Evolutionary conservation across 2,329 filamentous ascomycete genomes (phyloP).

Genomic region (Arthroderma sp.): DNA sequence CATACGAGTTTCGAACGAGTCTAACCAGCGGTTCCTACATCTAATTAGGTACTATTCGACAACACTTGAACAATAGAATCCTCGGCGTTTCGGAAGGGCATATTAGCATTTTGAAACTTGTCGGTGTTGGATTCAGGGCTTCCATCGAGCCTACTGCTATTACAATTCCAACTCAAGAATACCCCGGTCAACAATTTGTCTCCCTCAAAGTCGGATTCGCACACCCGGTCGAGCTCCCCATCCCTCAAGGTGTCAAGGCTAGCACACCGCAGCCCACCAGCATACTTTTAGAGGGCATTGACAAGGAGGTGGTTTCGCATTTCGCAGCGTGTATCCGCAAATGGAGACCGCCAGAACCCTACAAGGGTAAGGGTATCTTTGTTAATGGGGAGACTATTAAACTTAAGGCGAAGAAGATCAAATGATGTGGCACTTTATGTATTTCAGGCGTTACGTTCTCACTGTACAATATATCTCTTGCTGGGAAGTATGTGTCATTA

Average conservation of each 20-base stretch:
- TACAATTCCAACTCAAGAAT: slow-evolving; percentile 49
- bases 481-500: slow-evolving; percentile 15
- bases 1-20: not conserved
- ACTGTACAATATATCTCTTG: slow-evolving; percentile 15
- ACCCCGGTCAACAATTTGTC: slow-evolving; percentile 74
- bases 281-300: slow-evolving; percentile 74
- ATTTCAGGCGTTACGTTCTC: slow-evolving; percentile 5
- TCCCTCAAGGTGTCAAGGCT: slow-evolving; percentile 71
- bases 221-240: slow-evolving; percentile 79
- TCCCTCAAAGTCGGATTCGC: slow-evolving; percentile 93
- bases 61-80: slow-evolving; percentile 81
- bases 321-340: slow-evolving; percentile 79
- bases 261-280: slow-evolving; percentile 82
- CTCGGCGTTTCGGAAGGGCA: slow-evolving; percentile 93
- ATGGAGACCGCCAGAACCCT: slow-evolving; percentile 90
- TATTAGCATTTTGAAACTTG: slow-evolving; percentile 78
- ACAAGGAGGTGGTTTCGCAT: slow-evolving; percentile 76
- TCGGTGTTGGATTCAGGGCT: slow-evolving; percentile 91
- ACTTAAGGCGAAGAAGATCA: slow-evolving; percentile 96
- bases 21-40: slow-evolving; percentile 9
- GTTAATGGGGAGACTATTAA: slow-evolving; percentile 96
- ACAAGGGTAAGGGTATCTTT: slow-evolving; percentile 99
- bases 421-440: slow-evolving; percentile 39
- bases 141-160: slow-evolving; percentile 64
- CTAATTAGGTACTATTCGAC: slow-evolving; percentile 64